phyloP scores from a whole-genome alignment of 768 basidiomycete genomes.

The Russula emetica region DNA sequence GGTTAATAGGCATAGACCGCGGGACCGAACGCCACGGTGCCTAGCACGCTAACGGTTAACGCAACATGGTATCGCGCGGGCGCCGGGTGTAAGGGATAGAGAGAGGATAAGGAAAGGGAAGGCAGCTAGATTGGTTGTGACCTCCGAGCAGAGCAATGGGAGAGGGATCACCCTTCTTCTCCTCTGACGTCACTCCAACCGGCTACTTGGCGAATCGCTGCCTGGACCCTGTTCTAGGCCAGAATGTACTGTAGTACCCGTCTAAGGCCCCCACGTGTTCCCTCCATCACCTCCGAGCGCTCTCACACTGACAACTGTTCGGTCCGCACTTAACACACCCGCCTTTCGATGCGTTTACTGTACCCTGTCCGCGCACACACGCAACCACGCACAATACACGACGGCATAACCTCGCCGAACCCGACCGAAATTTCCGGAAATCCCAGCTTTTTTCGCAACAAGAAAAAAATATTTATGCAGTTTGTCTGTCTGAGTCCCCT shows the following conservation, averaged over 20 bases:
- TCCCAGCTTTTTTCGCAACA: no score
- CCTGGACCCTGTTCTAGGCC: constrained; percentile 6
- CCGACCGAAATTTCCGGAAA: neutral
- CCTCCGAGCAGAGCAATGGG: neutral
- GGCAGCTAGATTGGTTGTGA: neutral
- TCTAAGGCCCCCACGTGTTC: constrained; percentile 14
- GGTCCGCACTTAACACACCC: neutral
- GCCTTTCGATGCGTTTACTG: neutral
- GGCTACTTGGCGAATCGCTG: neutral
- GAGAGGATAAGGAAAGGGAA: neutral
- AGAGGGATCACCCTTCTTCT: neutral
- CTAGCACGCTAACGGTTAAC: neutral
- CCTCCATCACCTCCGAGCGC: neutral
- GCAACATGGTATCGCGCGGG: neutral
- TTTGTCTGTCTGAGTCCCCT: neutral
- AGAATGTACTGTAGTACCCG: neutral
- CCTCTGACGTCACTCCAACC: constrained; percentile 7
- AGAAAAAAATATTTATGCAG: neutral
- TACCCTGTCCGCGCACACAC: no score
- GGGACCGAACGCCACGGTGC: constrained; percentile 3
- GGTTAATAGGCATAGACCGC: neutral
- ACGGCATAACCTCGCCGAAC: neutral
- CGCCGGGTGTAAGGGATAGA: no score
- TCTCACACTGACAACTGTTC: neutral
- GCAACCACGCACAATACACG: no score